These are phyloP conservation scores for Colletotrichum viniferum DNA, from an alignment of 2,329 filamentous ascomycete genomes.

Conservation along the genomic window DNA sequence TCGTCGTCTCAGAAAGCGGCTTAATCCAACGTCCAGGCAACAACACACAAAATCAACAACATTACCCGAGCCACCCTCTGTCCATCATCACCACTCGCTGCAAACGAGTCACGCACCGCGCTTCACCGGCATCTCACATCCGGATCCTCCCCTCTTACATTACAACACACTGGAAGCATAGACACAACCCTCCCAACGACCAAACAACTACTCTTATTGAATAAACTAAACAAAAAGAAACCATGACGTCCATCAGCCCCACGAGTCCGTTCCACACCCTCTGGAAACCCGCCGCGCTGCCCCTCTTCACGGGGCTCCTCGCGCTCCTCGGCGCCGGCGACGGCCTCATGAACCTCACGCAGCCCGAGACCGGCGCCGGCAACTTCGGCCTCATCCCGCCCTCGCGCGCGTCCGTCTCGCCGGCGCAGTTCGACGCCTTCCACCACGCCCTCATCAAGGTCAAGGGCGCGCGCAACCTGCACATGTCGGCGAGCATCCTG, in stretches of 20 bases:
- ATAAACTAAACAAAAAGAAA: neutral
- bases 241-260: neutral
- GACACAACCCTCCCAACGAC: no score
- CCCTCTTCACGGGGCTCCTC: conserved; percentile 10
- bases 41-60: neutral
- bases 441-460: conserved; percentile 15
- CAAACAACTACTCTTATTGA: neutral
- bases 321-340: conserved; percentile 11
- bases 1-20: neutral
- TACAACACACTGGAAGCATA: neutral
- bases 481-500: conserved; percentile 13
- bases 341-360: conserved; percentile 8
- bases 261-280: neutral
- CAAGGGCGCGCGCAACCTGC: conserved; percentile 16
- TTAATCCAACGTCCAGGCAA: neutral
- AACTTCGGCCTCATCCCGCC: conserved; percentile 11
- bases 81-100: neutral
- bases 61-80: neutral
- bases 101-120: neutral
- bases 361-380: conserved; percentile 9
- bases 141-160: neutral
- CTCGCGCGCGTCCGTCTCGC: neutral
- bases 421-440: conserved; percentile 14
- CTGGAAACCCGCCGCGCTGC: conserved; percentile 12
- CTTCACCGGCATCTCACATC: neutral